Percentiles rank a stretch among this genome's conserved stretches.
phyloP scores from a whole-genome alignment of 352 stramenopile genomes.

The Achlya hypogyna region DNA sequence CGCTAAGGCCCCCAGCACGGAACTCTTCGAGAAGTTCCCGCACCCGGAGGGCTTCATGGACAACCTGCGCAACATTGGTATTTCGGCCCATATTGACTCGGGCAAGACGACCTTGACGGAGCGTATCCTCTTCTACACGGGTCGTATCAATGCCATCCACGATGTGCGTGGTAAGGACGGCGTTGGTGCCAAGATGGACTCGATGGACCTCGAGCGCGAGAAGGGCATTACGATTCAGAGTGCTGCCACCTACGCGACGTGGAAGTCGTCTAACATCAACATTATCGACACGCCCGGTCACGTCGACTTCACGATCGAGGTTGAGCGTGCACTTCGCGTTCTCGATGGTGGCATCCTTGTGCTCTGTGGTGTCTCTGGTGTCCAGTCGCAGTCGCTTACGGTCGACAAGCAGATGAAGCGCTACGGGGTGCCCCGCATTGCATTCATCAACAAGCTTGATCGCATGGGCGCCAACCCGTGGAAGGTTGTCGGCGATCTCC shows the following conservation, averaged over 20 bases:
- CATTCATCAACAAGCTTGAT: slow-evolving; percentile 99
- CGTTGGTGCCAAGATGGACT: slow-evolving; percentile 99
- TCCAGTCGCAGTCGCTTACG: slow-evolving; percentile 98
- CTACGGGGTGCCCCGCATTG: slow-evolving; percentile 97
- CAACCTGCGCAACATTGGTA: slow-evolving; percentile 92
- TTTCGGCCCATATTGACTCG: slow-evolving; percentile 95
- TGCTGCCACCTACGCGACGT: slow-evolving; percentile 94
- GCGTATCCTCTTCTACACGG: slow-evolving; percentile 99
- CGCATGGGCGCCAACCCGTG: slow-evolving; percentile 94
- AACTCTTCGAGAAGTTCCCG: slow-evolving; percentile 19
- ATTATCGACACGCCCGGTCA: slow-evolving; percentile 98
- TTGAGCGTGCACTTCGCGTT: slow-evolving; percentile 95
- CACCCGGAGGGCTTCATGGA: slow-evolving; percentile 63
- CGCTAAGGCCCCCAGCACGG: neutral
- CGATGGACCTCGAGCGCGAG: slow-evolving; percentile 98
- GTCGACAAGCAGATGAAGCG: slow-evolving; percentile 99
- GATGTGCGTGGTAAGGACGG: slow-evolving; percentile 96
- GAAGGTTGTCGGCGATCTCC: slow-evolving; percentile 91
- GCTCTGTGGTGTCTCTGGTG: slow-evolving; percentile 86
- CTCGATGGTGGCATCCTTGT: slow-evolving; percentile 95
- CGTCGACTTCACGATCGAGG: slow-evolving; percentile 98
- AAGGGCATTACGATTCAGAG: slow-evolving; percentile 99
- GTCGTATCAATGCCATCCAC: slow-evolving; percentile 95
- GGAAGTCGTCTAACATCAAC: slow-evolving; percentile 97
- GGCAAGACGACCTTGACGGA: slow-evolving; percentile 99